Evolutionary conservation across 768 basidiomycete genomes (phyloP).

Genomic region (Lepiota venenata): DNA sequence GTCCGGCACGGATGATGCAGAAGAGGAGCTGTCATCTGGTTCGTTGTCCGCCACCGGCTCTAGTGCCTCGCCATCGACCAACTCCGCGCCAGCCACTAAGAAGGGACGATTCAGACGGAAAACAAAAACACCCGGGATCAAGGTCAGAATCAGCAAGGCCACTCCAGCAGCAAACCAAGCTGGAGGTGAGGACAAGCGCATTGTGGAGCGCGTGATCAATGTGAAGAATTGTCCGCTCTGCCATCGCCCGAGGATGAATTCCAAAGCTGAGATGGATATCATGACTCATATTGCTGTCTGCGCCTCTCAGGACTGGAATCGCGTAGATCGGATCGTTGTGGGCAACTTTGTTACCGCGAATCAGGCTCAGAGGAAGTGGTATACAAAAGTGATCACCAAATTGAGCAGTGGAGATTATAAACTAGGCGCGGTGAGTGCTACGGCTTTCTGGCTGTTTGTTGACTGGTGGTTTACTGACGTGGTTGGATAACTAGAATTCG

Average conservation of each 20-base stretch:
- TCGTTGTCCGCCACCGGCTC: background rate
- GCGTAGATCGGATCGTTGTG: constrained; percentile 86
- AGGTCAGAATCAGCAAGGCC: constrained; percentile 12
- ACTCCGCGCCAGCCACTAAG: constrained; percentile 9
- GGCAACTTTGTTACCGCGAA: constrained; percentile 92
- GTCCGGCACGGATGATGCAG: constrained; percentile 18
- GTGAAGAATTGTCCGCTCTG: constrained; percentile 94
- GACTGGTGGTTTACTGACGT: background rate
- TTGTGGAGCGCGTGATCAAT: constrained; percentile 87
- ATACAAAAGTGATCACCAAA: constrained; percentile 85
- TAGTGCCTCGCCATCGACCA: background rate
- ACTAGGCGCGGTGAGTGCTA: constrained; percentile 67
- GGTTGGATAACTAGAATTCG: constrained; percentile 61
- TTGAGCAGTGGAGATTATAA: constrained; percentile 84
- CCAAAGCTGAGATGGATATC: constrained; percentile 91
- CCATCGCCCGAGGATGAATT: constrained; percentile 79
- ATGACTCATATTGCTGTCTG: constrained; percentile 97
- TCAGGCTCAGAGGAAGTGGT: constrained; percentile 97
- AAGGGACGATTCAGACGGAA: constrained; percentile 17
- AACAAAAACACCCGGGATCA: constrained; percentile 13
- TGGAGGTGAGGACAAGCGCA: constrained; percentile 25
- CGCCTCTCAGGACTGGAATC: constrained; percentile 89
- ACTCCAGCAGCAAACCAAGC: background rate
- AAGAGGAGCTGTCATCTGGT: constrained; percentile 9
- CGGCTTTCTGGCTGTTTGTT: constrained; percentile 2